Percentiles rank a stretch among this genome's conserved stretches.
Conservation (phyloP, 176 grass and related monocot species). For the Urochloa ruziziensis region DNA sequence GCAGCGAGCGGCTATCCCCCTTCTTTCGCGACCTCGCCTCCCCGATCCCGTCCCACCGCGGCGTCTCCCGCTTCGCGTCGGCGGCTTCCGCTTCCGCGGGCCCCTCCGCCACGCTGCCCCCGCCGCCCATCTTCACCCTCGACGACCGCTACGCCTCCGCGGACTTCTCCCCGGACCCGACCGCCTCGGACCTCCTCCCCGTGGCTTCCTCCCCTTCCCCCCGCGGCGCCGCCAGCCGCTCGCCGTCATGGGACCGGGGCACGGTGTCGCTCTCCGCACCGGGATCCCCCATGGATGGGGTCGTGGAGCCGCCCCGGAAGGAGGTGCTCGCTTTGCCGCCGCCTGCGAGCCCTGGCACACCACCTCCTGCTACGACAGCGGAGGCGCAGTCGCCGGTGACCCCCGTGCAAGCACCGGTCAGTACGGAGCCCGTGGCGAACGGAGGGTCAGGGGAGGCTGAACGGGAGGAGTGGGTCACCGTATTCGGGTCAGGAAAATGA, state of each 20-base stretch:
- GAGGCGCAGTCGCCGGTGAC: slow-evolving; percentile 58
- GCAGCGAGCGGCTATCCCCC: slow-evolving; percentile 47
- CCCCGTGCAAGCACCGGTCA: slow-evolving; percentile 24
- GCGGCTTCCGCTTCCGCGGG: neutral
- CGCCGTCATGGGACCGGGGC: slow-evolving; percentile 43
- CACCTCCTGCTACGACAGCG: slow-evolving; percentile 6
- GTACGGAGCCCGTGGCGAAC: slow-evolving; percentile 28
- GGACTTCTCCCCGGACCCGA: slow-evolving; percentile 68
- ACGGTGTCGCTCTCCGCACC: neutral
- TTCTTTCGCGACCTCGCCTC: slow-evolving; percentile 80
- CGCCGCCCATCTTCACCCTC: slow-evolving; percentile 73
- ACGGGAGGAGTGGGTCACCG: slow-evolving; percentile 83
- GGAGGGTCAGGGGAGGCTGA: slow-evolving; percentile 38
- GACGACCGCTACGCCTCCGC: slow-evolving; percentile 59
- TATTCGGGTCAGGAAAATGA: slow-evolving; percentile 70
- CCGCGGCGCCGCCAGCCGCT: slow-evolving; percentile 28
- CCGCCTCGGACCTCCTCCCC: slow-evolving; percentile 58
- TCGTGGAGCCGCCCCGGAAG: slow-evolving; percentile 36
- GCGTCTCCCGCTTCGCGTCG: slow-evolving; percentile 43
- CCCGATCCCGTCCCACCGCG: slow-evolving; percentile 57
- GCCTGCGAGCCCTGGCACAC: slow-evolving; percentile 34
- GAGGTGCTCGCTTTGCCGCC: slow-evolving; percentile 46
- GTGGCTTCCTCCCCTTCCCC: slow-evolving; percentile 55
- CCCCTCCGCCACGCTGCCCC: slow-evolving; percentile 38
- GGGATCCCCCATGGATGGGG: slow-evolving; percentile 50